These are phyloP conservation scores for Theobroma grandiflorum DNA, from an alignment of 441 rosid genomes.

Conservation along the genomic window DNA sequence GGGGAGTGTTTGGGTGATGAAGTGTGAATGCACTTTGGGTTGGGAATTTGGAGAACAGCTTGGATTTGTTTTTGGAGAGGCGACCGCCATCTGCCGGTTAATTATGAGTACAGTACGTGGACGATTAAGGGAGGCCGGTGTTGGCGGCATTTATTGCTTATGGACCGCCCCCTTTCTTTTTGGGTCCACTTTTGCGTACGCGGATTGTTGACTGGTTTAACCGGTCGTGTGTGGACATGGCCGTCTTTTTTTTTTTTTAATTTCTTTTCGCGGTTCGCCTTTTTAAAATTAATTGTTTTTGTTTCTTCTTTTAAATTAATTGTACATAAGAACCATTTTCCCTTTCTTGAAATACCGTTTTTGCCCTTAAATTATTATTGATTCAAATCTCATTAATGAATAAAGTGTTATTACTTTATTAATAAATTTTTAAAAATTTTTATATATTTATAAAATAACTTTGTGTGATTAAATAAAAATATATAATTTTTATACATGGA, in stretches of 20 bases:
- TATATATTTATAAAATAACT: too few relatives aligned
- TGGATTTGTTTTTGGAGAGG: constrained; percentile 39
- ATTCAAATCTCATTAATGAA: not conserved
- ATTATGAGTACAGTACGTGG: constrained; percentile 42
- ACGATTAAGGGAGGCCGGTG: constrained; percentile 42
- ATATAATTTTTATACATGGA: too few relatives aligned
- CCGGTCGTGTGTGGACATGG: constrained; percentile 46
- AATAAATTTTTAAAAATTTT: too few relatives aligned
- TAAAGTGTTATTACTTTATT: too few relatives aligned
- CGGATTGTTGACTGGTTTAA: constrained; percentile 57
- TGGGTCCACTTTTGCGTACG: constrained; percentile 44
- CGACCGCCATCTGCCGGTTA: constrained; percentile 77
- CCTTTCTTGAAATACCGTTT: not conserved
- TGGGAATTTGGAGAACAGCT: constrained; percentile 80
- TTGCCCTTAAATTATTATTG: not conserved
- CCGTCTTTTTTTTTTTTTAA: not conserved
- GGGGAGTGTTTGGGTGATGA: constrained; percentile 43
- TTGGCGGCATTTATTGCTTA: constrained; percentile 54
- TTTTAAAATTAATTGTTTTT: not conserved
- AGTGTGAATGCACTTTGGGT: constrained; percentile 39
- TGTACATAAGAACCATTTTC: not conserved
- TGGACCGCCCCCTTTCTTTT: constrained; percentile 32
- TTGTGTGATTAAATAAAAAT: too few relatives aligned
- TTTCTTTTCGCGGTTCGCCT: constrained; percentile 14
- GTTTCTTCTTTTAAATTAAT: not conserved